Base-by-base conservation (phyloP, 768 basidiomycete genomes). In the Pisolithus microcarpus region DNA sequence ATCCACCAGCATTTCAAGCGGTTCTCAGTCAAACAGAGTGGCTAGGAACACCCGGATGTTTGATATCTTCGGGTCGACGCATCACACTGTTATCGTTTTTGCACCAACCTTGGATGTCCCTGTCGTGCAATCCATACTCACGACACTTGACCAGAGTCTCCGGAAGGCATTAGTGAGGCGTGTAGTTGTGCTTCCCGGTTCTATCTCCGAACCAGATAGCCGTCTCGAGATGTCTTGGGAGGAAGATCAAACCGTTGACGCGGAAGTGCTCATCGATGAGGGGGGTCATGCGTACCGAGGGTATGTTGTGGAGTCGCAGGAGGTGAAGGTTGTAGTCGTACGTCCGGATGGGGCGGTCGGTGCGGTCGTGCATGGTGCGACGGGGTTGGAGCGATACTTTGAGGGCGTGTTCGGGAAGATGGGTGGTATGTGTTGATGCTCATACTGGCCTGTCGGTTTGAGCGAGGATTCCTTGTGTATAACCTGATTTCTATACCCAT, bases 41-140 rank as follows among this genome's bases (percentile, higher is more conserved):
- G 5, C 34, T 4, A 11, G 13, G 34, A 34, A 4, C 34, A 34
- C 34, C 13, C 13, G 42, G 2, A 4, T 26, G 15, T 43, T 43
- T 26, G 24, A 43, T n/a, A n/a, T n/a, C n/a, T n/a, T n/a, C n/a
- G n/a, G n/a, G n/a, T n/a, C n/a, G n/a, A n/a, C n/a, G n/a, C 57
- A 61, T 34, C 76, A 77, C 55, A 73, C 74, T 2, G 67, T 74
- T 26, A 64, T 77, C 21, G 57, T 77, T 16, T 74, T 77, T 50
- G 54, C 62, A 36, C 52, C 56, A 23, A 51, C 58, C 52, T 31
- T 46, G 16, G 7, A 6, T 31, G 24, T 7, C 23, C 46, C 40
- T 19, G 46, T 24, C 16, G 31, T 43, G 2, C 42, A 13, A 43
- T 23, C 15, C 3, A 23, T 26, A 15, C 23, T 43, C 5, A 8